A percentile compares a stretch with the other conserved stretches of the same genome.
Evolutionary conservation across 2,329 filamentous ascomycete genomes (phyloP).

Genomic region (Fusarium albosuccineum): DNA sequence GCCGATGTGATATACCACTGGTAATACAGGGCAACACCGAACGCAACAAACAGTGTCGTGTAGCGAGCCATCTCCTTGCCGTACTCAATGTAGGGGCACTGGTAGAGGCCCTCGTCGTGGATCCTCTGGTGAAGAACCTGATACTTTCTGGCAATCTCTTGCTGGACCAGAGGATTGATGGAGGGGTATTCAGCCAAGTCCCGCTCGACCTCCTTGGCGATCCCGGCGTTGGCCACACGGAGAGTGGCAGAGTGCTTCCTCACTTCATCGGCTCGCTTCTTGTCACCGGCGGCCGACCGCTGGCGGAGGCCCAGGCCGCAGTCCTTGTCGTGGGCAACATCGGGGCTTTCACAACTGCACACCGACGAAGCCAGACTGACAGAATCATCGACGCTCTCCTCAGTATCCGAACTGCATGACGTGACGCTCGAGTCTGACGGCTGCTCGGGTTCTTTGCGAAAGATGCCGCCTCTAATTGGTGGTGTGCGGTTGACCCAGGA

Average conservation of each 20-base stretch:
- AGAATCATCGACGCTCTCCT: constrained; percentile 36
- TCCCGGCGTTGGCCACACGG: constrained; percentile 38
- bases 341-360: constrained; percentile 24
- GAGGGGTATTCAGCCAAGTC: constrained; percentile 62
- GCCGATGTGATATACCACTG: constrained; percentile 71
- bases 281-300: constrained; percentile 9
- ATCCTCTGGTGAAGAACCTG: constrained; percentile 67
- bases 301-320: constrained; percentile 13
- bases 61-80: constrained; percentile 70
- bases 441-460: constrained; percentile 36
- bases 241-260: constrained; percentile 25
- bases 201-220: constrained; percentile 47
- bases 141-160: constrained; percentile 68
- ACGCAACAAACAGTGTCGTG: constrained; percentile 61
- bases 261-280: neutral
- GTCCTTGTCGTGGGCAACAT: constrained; percentile 12
- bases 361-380: constrained; percentile 39
- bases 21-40: constrained; percentile 58
- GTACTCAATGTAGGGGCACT: constrained; percentile 70
- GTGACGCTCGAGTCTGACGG: constrained; percentile 24
- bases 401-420: constrained; percentile 34
- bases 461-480: constrained; percentile 67
- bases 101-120: constrained; percentile 67
- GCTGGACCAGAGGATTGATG: constrained; percentile 66
- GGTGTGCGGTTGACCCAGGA: constrained; percentile 71